A percentile compares a stretch with the other conserved stretches of the same genome.
Evolutionary conservation across 768 basidiomycete genomes (phyloP).

Genomic region (Plicaturopsis crispa): DNA sequence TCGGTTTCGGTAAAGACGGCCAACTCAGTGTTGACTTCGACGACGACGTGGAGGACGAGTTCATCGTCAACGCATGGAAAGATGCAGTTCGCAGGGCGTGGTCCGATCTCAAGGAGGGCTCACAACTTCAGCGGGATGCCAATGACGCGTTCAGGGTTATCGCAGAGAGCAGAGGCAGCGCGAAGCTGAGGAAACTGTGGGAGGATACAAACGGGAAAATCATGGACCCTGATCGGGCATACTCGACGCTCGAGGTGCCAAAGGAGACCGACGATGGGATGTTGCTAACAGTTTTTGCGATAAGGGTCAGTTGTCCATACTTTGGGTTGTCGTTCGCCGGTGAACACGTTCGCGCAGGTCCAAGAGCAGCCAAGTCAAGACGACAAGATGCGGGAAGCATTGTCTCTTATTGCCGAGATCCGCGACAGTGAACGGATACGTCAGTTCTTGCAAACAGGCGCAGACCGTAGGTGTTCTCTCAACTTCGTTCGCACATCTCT

Average conservation of each 20-base stretch:
- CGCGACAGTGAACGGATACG: slow-evolving; percentile 67
- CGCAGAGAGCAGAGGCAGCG: slow-evolving; percentile 55
- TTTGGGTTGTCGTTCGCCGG: slow-evolving; percentile 2
- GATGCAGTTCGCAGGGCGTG: slow-evolving; percentile 50
- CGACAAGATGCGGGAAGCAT: slow-evolving; percentile 67
- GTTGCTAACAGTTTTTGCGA: slow-evolving; percentile 60
- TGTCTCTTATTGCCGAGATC: slow-evolving; percentile 66
- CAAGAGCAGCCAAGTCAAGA: slow-evolving; percentile 62
- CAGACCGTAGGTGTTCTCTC: slow-evolving; percentile 56
- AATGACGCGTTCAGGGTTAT: slow-evolving; percentile 66
- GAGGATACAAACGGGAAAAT: slow-evolving; percentile 24
- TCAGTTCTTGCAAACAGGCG: slow-evolving; percentile 55
- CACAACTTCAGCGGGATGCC: slow-evolving; percentile 40
- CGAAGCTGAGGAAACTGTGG: slow-evolving; percentile 40
- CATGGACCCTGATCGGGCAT: slow-evolving; percentile 70
- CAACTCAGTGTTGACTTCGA: slow-evolving; percentile 63
- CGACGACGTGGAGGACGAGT: slow-evolving; percentile 58
- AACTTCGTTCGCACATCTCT: neutral
- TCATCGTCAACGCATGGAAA: slow-evolving; percentile 66
- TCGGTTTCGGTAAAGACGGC: slow-evolving; percentile 64
- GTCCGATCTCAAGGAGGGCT: slow-evolving; percentile 35
- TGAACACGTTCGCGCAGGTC: slow-evolving; percentile 32
- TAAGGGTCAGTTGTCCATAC: slow-evolving; percentile 46
- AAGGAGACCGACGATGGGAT: slow-evolving; percentile 71
- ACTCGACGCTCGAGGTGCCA: slow-evolving; percentile 61